Conservation (phyloP, 192 early-diverging fungal genomes). For the Podila epicladia region DNA sequence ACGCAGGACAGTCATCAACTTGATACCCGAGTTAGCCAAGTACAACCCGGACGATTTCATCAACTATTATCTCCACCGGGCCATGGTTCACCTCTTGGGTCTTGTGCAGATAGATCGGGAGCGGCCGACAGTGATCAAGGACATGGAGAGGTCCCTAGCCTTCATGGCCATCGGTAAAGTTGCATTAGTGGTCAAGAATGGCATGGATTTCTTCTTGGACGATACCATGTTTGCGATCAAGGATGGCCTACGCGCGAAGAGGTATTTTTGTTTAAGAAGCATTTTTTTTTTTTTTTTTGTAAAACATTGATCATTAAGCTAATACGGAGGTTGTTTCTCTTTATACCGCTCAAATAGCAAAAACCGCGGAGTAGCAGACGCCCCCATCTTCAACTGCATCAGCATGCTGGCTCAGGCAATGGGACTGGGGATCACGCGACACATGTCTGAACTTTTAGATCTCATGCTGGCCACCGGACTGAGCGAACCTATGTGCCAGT, state of each 20-base stretch:
- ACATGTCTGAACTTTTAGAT: constrained; percentile 88
- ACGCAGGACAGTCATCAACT: constrained; percentile 79
- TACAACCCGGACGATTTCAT: constrained; percentile 80
- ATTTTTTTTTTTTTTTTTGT: not conserved
- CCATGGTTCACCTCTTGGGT: constrained; percentile 77
- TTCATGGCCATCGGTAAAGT: constrained; percentile 89
- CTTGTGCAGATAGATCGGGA: constrained; percentile 76
- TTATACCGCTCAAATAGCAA: constrained; percentile 16
- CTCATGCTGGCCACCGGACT: constrained; percentile 91
- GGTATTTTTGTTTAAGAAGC: constrained; percentile 51
- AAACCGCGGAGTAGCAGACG: constrained; percentile 57
- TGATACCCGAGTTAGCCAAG: constrained; percentile 84
- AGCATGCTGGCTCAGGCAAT: constrained; percentile 89
- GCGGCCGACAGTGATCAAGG: constrained; percentile 45
- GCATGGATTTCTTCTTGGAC: constrained; percentile 82
- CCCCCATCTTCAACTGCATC: constrained; percentile 82
- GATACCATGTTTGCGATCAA: constrained; percentile 78
- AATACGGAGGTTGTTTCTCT: not conserved
- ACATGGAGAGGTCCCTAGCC: constrained; percentile 56
- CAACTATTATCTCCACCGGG: constrained; percentile 73
- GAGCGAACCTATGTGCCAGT: constrained; percentile 78
- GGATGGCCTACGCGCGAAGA: constrained; percentile 74
- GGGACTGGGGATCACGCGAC: constrained; percentile 81
- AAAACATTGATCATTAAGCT: not conserved
- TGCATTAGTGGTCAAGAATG: constrained; percentile 79